Conservation (phyloP, 2,329 filamentous ascomycete species). For the Zasmidium angulare region DNA sequence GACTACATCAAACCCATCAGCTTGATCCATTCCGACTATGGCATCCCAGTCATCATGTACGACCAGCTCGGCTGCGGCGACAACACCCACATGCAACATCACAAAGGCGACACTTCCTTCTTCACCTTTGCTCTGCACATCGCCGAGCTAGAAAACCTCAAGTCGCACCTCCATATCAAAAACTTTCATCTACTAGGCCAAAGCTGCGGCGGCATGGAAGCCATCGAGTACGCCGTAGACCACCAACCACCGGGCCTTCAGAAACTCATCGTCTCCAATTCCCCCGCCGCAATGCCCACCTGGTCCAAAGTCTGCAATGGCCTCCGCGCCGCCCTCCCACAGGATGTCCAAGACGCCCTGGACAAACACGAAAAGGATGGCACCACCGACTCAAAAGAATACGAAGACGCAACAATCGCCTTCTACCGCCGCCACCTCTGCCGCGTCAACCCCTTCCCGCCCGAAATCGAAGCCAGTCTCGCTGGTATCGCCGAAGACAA, state of each 20-base stretch:
- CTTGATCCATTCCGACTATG: slow-evolving; percentile 33
- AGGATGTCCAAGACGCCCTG: slow-evolving; percentile 29
- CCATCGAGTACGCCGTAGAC: slow-evolving; percentile 41
- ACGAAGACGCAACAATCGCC: slow-evolving; percentile 28
- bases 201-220: slow-evolving; percentile 56
- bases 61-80: slow-evolving; percentile 53
- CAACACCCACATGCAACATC: slow-evolving; percentile 50
- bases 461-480: slow-evolving; percentile 27
- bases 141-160: slow-evolving; percentile 51
- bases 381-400: slow-evolving; percentile 28
- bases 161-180: slow-evolving; percentile 41
- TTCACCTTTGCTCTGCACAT: slow-evolving; percentile 50
- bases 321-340: slow-evolving; percentile 25
- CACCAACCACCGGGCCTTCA: slow-evolving; percentile 35
- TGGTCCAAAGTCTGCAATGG: slow-evolving; percentile 29
- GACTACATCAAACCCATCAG: slow-evolving; percentile 37
- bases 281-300: slow-evolving; percentile 26
- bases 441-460: slow-evolving; percentile 29
- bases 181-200: slow-evolving; percentile 49
- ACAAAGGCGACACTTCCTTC: slow-evolving; percentile 44
- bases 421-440: slow-evolving; percentile 33
- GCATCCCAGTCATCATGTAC: slow-evolving; percentile 51
- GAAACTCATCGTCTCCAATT: slow-evolving; percentile 37
- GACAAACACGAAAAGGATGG: slow-evolving; percentile 26
- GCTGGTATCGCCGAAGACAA: slow-evolving; percentile 31